phyloP scores from a whole-genome alignment of 73 alveolate species.

The Vitrella brassicaformis region DNA sequence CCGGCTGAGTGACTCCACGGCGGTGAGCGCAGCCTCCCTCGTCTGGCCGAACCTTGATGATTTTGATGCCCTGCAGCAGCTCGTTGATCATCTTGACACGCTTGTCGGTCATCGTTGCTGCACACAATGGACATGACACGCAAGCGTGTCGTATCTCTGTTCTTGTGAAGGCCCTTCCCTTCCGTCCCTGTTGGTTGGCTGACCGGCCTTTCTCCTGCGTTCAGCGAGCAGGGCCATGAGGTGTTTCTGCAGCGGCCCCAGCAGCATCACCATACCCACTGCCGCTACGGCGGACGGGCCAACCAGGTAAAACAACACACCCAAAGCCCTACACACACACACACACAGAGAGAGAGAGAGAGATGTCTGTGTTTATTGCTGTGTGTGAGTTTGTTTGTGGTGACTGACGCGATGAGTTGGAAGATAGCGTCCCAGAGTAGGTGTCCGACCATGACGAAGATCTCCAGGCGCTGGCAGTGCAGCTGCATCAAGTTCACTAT shows the following conservation, averaged over 20 bases:
- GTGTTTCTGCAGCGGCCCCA: not conserved
- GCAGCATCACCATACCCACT: not conserved
- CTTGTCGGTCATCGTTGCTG: not conserved
- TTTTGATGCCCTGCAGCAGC: not conserved
- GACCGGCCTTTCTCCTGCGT: too few species aligned
- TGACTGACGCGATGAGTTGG: not conserved
- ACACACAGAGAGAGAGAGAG: too few species aligned
- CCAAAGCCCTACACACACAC: too few species aligned
- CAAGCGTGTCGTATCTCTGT: too few species aligned
- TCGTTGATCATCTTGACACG: not conserved
- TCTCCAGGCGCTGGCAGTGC: not conserved
- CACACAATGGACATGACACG: too few species aligned
- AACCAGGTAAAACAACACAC: too few species aligned
- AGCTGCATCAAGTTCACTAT: not conserved
- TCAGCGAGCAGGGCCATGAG: too few species aligned
- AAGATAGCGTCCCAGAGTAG: not conserved
- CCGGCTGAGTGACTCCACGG: too few species aligned
- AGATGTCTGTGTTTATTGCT: not conserved
- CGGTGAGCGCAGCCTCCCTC: too few species aligned
- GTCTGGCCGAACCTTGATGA: not conserved
- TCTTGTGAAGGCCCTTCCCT: not conserved
- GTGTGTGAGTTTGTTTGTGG: too few species aligned
- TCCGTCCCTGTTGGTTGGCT: too few species aligned
- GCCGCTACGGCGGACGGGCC: not conserved
- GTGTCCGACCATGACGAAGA: not conserved